phyloP scores from a whole-genome alignment of 768 basidiomycete genomes.

The Naematelia encephala region DNA sequence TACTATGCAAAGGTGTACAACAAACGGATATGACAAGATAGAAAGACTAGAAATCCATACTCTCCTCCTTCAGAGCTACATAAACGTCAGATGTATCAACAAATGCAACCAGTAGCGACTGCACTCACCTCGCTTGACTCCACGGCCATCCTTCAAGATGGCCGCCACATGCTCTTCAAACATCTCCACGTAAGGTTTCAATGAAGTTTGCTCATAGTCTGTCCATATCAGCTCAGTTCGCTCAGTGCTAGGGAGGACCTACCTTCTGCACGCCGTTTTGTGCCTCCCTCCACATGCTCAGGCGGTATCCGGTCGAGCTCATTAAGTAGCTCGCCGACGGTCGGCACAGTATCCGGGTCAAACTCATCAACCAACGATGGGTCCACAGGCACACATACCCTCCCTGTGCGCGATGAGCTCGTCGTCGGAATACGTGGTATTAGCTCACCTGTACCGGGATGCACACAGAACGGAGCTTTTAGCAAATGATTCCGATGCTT shows the following conservation, averaged over 20 bases:
- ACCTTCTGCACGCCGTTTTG: slow-evolving; percentile 26
- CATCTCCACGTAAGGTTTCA: slow-evolving; percentile 86
- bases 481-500: slow-evolving; percentile 96
- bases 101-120: background rate
- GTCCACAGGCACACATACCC: slow-evolving; percentile 90
- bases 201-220: slow-evolving; percentile 83
- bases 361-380: slow-evolving; percentile 71
- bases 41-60: slow-evolving; percentile 22
- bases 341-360: slow-evolving; percentile 80
- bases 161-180: slow-evolving; percentile 67
- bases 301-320: slow-evolving; percentile 62
- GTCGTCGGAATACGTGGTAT: background rate
- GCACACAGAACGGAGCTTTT: slow-evolving; percentile 94
- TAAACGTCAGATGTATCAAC: background rate
- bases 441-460: slow-evolving; percentile 72
- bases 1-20: background rate
- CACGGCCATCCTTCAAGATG: slow-evolving; percentile 48
- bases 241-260: background rate
- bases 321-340: slow-evolving; percentile 71
- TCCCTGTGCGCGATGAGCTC: slow-evolving; percentile 54
- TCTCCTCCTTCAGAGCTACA: slow-evolving; percentile 26
- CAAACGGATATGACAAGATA: background rate
- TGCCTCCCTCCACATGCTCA: slow-evolving; percentile 20
- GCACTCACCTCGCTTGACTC: slow-evolving; percentile 46
- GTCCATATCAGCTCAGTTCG: slow-evolving; percentile 7